Conservation (phyloP, 1,284 basidiomycete species). For the Apiotrichum gracile region DNA sequence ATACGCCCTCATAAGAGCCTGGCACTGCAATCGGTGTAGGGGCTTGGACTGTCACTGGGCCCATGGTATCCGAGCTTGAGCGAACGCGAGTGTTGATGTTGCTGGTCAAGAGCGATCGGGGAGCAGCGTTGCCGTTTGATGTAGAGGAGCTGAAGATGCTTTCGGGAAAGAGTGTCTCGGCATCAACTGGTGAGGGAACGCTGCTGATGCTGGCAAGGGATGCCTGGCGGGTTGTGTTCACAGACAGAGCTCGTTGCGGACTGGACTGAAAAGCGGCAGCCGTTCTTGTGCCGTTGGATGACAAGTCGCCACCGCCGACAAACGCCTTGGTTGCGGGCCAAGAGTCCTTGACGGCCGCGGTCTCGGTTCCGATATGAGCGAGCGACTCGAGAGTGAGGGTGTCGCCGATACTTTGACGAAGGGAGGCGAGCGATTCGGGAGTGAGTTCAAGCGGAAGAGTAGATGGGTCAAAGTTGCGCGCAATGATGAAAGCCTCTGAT, state of each 20-base stretch:
- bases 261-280: not conserved
- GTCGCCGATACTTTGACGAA: constrained; percentile 27
- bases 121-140: no score
- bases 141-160: not conserved
- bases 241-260: no score
- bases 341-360: not conserved
- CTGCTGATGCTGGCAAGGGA: constrained; percentile 14
- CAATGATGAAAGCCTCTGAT: constrained; percentile 56
- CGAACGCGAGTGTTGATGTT: not conserved
- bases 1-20: not conserved
- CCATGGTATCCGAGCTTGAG: not conserved
- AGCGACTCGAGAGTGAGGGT: constrained; percentile 42
- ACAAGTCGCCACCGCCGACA: constrained; percentile 39
- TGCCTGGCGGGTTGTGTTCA: constrained; percentile 1
- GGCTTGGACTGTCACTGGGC: not conserved
- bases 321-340: constrained; percentile 39
- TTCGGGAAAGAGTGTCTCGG: not conserved
- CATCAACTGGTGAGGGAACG: constrained; percentile 8
- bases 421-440: constrained; percentile 19
- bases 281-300: no score
- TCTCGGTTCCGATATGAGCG: constrained; percentile 4
- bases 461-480: constrained; percentile 49
- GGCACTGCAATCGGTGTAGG: not conserved
- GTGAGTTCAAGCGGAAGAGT: constrained; percentile 38
- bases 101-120: no score